Percentiles rank a stretch among this genome's conserved stretches.
phyloP scores from a whole-genome alignment of 176 grass and related monocot species.

The Oryza glaberrima region DNA sequence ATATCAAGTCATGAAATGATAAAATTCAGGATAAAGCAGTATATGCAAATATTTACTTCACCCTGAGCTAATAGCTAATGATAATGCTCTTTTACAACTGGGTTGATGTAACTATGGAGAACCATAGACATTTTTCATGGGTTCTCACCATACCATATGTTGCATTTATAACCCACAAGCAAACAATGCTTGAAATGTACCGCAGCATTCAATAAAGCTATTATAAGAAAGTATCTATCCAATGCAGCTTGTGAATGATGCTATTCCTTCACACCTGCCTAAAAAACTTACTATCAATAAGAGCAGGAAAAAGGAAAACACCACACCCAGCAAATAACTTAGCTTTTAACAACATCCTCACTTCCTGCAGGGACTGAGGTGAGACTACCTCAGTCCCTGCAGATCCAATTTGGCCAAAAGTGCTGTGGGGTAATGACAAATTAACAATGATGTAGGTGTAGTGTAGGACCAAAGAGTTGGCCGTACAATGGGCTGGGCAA shows the following conservation, averaged over 20 bases:
- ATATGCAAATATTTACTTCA: neutral
- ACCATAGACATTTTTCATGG: neutral
- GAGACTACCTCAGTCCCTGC: too few species aligned
- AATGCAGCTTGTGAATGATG: too few species aligned
- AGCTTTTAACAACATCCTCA: too few species aligned
- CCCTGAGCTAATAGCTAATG: conserved; percentile 1
- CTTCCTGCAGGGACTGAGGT: too few species aligned
- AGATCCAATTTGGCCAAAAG: too few species aligned
- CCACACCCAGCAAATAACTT: neutral
- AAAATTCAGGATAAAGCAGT: neutral
- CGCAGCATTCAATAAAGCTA: neutral
- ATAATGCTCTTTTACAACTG: neutral
- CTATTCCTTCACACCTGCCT: too few species aligned
- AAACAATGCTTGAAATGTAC: too few species aligned
- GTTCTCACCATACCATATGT: neutral
- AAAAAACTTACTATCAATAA: too few species aligned
- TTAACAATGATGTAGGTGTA: neutral
- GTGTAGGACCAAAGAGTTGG: neutral
- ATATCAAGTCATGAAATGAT: neutral
- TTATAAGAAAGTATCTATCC: neutral
- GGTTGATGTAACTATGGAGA: neutral
- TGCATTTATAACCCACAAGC: neutral
- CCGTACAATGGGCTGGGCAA: neutral
- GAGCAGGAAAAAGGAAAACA: neutral
- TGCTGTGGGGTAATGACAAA: too few species aligned